phyloP scores from a whole-genome alignment of 2,329 filamentous ascomycete species.

The Neopestalotiopsis clavispora region DNA sequence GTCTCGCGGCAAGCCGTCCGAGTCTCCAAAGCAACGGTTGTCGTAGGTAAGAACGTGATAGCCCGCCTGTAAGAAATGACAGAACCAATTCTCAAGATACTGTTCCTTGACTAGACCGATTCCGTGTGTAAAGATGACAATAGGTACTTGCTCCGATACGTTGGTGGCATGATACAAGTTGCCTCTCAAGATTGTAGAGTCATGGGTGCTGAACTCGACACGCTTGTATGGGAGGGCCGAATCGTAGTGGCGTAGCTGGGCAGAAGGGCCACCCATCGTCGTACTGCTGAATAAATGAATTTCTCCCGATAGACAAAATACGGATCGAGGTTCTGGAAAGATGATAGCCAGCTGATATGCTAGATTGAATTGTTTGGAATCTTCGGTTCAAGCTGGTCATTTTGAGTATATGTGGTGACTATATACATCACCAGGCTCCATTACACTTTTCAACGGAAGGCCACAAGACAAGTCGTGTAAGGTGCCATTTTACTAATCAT shows the following conservation, averaged over 20 bases:
- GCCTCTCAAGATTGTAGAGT: not conserved
- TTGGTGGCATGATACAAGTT: not conserved
- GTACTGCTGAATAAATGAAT: too few relatives aligned
- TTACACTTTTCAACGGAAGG: too few relatives aligned
- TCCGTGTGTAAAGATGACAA: not conserved
- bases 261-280: not conserved
- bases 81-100: not conserved
- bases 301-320: too few relatives aligned
- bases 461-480: too few relatives aligned
- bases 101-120: not conserved
- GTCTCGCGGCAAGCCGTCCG: not conserved
- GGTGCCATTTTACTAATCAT: too few relatives aligned
- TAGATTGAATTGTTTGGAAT: too few relatives aligned
- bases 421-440: too few relatives aligned
- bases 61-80: not conserved
- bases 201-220: constrained; percentile 2
- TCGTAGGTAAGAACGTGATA: constrained; percentile 5
- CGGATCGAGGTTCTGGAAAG: too few relatives aligned
- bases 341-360: too few relatives aligned
- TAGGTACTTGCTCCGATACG: not conserved
- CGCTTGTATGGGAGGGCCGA: not conserved
- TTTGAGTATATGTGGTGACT: too few relatives aligned
- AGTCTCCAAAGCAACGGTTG: constrained; percentile 1
- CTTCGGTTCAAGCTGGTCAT: too few relatives aligned
- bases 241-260: not conserved